Evolutionary conservation across 1,139 yeast genomes (phyloP).

Genomic region (Magnusiomyces suaveolens): DNA sequence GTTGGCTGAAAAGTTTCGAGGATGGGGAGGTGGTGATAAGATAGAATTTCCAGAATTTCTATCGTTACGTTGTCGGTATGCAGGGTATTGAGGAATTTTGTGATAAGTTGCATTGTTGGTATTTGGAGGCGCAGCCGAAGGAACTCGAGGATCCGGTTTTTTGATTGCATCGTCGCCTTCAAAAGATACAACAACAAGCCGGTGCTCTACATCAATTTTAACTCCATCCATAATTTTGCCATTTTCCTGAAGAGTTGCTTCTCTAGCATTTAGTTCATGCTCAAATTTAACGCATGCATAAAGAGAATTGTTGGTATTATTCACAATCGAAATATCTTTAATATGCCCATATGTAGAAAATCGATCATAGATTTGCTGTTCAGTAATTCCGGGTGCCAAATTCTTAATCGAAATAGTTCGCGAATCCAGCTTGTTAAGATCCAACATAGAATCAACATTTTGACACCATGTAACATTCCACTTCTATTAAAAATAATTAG

Average conservation of each 20-base stretch:
- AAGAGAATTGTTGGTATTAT: background rate
- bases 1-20: conserved; percentile 3
- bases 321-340: conserved; percentile 6
- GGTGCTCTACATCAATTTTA: conserved; percentile 2
- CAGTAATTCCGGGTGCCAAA: conserved; percentile 8
- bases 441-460: conserved; percentile 14
- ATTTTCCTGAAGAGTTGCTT: conserved; percentile 2
- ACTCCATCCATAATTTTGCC: background rate
- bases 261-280: conserved; percentile 5
- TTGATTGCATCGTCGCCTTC: conserved; percentile 15
- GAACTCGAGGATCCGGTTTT: conserved; percentile 14
- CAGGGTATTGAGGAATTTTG: background rate
- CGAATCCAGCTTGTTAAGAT: conserved; percentile 12
- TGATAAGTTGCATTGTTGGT: background rate
- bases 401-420: conserved; percentile 12
- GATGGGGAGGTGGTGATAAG: conserved; percentile 4
- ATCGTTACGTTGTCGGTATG: background rate
- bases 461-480: conserved; percentile 16
- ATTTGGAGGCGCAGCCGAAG: conserved; percentile 14
- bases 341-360: conserved; percentile 2
- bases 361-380: conserved; percentile 10
- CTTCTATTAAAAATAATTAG: conserved; percentile 5
- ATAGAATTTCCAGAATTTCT: background rate
- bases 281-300: conserved; percentile 2
- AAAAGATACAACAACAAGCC: conserved; percentile 9